Conservation (phyloP, 768 basidiomycete species). For the Tephrocybe sp. region DNA sequence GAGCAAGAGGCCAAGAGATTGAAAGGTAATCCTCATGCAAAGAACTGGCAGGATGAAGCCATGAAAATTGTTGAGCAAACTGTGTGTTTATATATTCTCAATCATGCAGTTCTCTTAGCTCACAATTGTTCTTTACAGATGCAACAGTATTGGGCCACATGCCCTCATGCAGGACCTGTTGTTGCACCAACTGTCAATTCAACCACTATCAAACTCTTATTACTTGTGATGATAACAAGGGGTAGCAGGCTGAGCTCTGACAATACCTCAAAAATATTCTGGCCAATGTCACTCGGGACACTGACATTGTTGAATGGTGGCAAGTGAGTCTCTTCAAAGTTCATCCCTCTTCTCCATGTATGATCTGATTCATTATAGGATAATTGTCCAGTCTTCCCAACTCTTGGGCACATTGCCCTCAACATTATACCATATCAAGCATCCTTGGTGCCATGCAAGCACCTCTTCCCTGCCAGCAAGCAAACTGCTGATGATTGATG, state of each 20-base stretch:
- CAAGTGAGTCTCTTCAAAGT: neutral
- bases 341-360: neutral
- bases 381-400: constrained; percentile 14
- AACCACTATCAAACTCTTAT: neutral
- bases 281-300: too few species aligned
- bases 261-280: too few species aligned
- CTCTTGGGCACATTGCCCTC: constrained; percentile 15
- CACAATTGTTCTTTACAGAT: constrained; percentile 1
- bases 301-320: too few species aligned
- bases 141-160: constrained; percentile 9
- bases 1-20: constrained; percentile 20
- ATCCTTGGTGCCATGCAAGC: constrained; percentile 6
- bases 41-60: constrained; percentile 23
- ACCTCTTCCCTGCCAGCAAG: too few species aligned
- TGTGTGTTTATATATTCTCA: constrained; percentile 1
- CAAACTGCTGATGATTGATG: too few species aligned
- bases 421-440: too few species aligned
- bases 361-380: too few species aligned
- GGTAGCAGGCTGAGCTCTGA: too few species aligned
- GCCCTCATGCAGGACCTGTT: neutral
- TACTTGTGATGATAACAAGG: neutral
- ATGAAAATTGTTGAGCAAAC: constrained; percentile 13
- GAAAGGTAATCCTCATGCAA: constrained; percentile 16
- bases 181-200: too few species aligned
- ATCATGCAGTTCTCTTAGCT: constrained; percentile 4